Evolutionary conservation across 768 basidiomycete species (phyloP), one percentile per base, ranked within the genome.

Genomic region (Tephrocybe sp.): DNA sequence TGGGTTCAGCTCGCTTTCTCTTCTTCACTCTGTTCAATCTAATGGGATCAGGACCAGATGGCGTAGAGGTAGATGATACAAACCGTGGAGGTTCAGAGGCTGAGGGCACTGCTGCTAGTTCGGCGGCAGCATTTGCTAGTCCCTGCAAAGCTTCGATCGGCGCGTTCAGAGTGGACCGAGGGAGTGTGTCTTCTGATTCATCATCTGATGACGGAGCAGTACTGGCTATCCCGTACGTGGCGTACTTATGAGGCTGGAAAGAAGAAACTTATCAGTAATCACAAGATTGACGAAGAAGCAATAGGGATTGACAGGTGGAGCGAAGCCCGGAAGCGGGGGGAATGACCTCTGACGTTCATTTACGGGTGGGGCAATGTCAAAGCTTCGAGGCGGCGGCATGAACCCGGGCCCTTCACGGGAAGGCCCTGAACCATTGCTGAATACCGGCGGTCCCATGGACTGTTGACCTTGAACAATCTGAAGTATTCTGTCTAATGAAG

Each of bases 91-190:
- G 65, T 39, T 81, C 75, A 10, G 35, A 36, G 33, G 78, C 63
- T 35, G 89, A 88, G 7, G 89, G 82, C 3, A 80, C 89, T 10
- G 89, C 87, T 0, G 92, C 90, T 6, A 94, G 91, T 67, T 96
- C 94, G 22, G 92, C 94, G 5, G 95, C 95, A 1, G 94, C 95
- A 64, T 97, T 94, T 23, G 95, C 95, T 45, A 97, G 75, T 2
- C 92, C 92, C 65, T 97, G 92, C 32, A 98, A 73, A 11, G 95
- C 95, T 63, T 97, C 92, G 49, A 96, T 95, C 1, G 95, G 95
- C 1, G 94, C 92, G 55, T 89, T 92, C 55, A 97, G 73, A 30
- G 89, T 82, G 34, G 87, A 79, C 31, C 92, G 80, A 13, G 92
- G 89, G 11, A 95, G 73, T 0, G 92, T 87, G 45, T 94, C 92